Percentiles rank a stretch among this genome's conserved stretches.
These are phyloP conservation scores for Anisodus tanguticus DNA, from an alignment of 257 asterid species.

Conservation along the genomic window DNA sequence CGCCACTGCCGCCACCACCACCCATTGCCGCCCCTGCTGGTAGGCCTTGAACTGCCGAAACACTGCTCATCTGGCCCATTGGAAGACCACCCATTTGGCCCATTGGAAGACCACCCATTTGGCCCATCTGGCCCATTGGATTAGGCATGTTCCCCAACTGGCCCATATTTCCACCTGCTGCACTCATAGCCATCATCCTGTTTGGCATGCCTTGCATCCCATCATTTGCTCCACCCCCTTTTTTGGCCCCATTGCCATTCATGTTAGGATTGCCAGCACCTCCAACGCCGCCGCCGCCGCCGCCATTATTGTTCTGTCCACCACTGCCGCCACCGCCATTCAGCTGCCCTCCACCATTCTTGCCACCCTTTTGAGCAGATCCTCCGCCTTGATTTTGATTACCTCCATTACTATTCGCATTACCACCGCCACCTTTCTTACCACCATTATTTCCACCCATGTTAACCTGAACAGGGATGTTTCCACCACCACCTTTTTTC, in stretches of 20 bases:
- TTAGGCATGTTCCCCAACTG: slow-evolving; percentile 51
- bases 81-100: slow-evolving; percentile 39
- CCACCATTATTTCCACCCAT: slow-evolving; percentile 53
- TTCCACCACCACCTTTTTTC: slow-evolving; percentile 46
- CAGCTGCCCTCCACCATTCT: slow-evolving; percentile 65
- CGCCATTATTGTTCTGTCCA: slow-evolving; percentile 44
- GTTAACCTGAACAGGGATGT: slow-evolving; percentile 60
- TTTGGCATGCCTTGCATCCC: slow-evolving; percentile 85
- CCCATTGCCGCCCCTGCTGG: slow-evolving; percentile 53
- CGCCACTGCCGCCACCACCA: slow-evolving; percentile 41
- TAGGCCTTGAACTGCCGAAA: slow-evolving; percentile 72
- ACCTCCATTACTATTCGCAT: slow-evolving; percentile 53
- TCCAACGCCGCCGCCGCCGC: slow-evolving; percentile 34
- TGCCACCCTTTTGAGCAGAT: slow-evolving; percentile 50
- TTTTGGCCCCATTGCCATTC: slow-evolving; percentile 61
- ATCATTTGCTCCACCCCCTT: slow-evolving; percentile 76
- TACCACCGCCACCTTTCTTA: slow-evolving; percentile 44
- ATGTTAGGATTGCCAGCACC: slow-evolving; percentile 44
- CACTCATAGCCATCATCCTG: slow-evolving; percentile 72
- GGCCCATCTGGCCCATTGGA: slow-evolving; percentile 50
- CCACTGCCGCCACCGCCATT: slow-evolving; percentile 35
- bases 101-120: slow-evolving; percentile 22
- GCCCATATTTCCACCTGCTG: slow-evolving; percentile 53
- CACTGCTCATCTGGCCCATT: slow-evolving; percentile 52
- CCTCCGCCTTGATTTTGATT: slow-evolving; percentile 66